Percentiles rank a stretch among this genome's conserved stretches.
Conservation (phyloP, 495 filamentous ascomycete genomes). For the Entonaema liquescens region DNA sequence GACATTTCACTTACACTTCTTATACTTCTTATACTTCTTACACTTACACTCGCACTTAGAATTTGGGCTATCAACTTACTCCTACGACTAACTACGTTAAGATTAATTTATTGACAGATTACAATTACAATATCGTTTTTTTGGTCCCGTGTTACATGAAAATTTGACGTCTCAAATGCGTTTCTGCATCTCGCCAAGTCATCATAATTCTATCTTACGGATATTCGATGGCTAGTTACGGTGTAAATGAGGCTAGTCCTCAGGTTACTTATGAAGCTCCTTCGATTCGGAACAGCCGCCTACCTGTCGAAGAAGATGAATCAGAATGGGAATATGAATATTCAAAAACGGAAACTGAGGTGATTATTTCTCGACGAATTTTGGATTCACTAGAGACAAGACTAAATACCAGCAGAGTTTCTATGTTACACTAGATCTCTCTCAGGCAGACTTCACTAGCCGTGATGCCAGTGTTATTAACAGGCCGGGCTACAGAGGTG, state of each 20-base stretch:
- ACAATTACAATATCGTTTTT: not conserved
- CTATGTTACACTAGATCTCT: slow-evolving; percentile 65
- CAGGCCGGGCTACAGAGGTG: slow-evolving; percentile 24
- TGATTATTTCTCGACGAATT: slow-evolving; percentile 10
- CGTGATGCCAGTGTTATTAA: slow-evolving; percentile 26
- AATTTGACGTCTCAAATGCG: slow-evolving; percentile 25
- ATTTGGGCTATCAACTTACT: not conserved
- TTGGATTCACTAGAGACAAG: not conserved
- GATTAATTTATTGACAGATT: not conserved
- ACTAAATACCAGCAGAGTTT: slow-evolving; percentile 53
- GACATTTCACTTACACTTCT: not conserved
- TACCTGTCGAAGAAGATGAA: slow-evolving; percentile 47
- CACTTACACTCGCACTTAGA: too few species aligned
- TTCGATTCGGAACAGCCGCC: not conserved
- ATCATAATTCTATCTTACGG: slow-evolving; percentile 13
- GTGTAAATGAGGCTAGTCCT: slow-evolving; percentile 27
- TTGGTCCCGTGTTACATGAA: not conserved
- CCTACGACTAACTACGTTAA: not conserved
- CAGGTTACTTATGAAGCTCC: not conserved
- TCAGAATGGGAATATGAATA: slow-evolving; percentile 69
- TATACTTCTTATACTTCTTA: too few species aligned
- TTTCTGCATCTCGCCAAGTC: slow-evolving; percentile 1
- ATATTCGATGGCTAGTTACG: slow-evolving; percentile 42
- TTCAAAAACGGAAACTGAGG: slow-evolving; percentile 64
- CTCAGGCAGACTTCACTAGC: slow-evolving; percentile 56